These are phyloP conservation scores for Verbascum thapsus DNA, from an alignment of 257 asterid genomes.

Conservation along the genomic window DNA sequence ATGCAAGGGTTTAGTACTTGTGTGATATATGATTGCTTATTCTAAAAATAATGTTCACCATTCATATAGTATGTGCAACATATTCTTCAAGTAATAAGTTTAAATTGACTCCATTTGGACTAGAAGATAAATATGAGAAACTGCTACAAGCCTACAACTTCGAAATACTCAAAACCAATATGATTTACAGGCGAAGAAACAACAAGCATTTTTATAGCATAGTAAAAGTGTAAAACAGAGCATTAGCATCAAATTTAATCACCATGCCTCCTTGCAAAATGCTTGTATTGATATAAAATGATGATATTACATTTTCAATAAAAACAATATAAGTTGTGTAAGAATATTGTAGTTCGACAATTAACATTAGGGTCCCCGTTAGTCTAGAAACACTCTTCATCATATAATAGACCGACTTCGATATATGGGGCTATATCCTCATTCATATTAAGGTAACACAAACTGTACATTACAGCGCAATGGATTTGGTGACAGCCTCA, in stretches of 20 bases:
- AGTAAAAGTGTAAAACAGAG: conserved; percentile 24
- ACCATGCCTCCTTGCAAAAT: conserved; percentile 24
- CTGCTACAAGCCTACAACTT: too few relatives aligned
- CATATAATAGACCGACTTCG: conserved; percentile 21
- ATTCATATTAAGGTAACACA: conserved; percentile 19
- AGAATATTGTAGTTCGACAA: conserved; percentile 8
- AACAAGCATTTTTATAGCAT: not conserved
- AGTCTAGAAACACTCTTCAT: not conserved
- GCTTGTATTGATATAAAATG: conserved; percentile 19
- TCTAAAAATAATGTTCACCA: too few relatives aligned
- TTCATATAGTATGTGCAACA: too few relatives aligned
- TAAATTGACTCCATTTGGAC: too few relatives aligned
- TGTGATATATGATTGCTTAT: too few relatives aligned
- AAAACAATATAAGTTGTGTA: conserved; percentile 26
- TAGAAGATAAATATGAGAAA: too few relatives aligned
- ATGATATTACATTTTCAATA: conserved; percentile 32
- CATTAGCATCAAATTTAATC: conserved; percentile 12
- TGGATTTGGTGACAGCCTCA: conserved; percentile 74
- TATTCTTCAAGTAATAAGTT: too few relatives aligned
- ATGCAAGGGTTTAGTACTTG: too few relatives aligned
- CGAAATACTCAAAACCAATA: too few relatives aligned
- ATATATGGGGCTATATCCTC: conserved; percentile 20
- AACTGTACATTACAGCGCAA: conserved; percentile 32
- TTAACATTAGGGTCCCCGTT: conserved; percentile 9
- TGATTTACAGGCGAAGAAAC: too few relatives aligned